Percentiles rank a stretch among this genome's conserved stretches.
These are phyloP conservation scores for Alternaria consortialis DNA, from an alignment of 2,329 filamentous ascomycete genomes.

Conservation along the genomic window DNA sequence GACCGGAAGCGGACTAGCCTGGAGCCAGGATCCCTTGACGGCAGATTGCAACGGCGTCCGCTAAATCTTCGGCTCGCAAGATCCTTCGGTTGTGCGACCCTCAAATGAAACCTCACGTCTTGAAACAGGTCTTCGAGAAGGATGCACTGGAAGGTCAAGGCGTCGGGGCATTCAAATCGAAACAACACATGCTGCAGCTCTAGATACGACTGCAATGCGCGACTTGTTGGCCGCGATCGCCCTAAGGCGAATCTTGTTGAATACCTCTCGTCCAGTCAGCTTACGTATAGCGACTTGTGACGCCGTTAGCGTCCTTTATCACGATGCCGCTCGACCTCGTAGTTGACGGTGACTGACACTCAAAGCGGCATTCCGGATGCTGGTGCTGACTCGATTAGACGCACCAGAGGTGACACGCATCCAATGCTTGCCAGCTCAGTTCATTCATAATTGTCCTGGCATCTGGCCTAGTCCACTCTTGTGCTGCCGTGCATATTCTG, in stretches of 20 bases:
- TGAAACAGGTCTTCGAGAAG: slow-evolving; percentile 26
- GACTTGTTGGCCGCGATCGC: slow-evolving; percentile 9
- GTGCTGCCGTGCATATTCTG: slow-evolving; percentile 4
- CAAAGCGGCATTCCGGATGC: slow-evolving; percentile 39
- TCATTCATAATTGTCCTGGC: slow-evolving; percentile 12
- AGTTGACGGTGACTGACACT: slow-evolving; percentile 29
- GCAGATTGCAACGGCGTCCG: slow-evolving; percentile 23
- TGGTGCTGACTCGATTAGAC: slow-evolving; percentile 30
- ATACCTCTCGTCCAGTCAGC: slow-evolving; percentile 27
- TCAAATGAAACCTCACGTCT: slow-evolving; percentile 20
- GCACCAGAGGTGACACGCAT: slow-evolving; percentile 36
- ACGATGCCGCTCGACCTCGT: slow-evolving; percentile 16
- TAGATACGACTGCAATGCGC: slow-evolving; percentile 12
- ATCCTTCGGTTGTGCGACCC: slow-evolving; percentile 18
- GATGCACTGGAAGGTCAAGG: slow-evolving; percentile 17
- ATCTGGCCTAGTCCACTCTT: not conserved
- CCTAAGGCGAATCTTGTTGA: slow-evolving; percentile 23
- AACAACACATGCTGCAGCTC: slow-evolving; percentile 24
- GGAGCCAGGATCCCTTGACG: slow-evolving; percentile 17
- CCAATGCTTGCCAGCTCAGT: slow-evolving; percentile 13
- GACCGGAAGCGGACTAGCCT: slow-evolving; percentile 4
- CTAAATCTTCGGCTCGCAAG: slow-evolving; percentile 20
- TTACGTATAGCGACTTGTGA: slow-evolving; percentile 21
- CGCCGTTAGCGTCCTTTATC: slow-evolving; percentile 21
- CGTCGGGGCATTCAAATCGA: slow-evolving; percentile 19